Conservation (phyloP, 495 filamentous ascomycete species). For the Penicillium goetzii region DNA sequence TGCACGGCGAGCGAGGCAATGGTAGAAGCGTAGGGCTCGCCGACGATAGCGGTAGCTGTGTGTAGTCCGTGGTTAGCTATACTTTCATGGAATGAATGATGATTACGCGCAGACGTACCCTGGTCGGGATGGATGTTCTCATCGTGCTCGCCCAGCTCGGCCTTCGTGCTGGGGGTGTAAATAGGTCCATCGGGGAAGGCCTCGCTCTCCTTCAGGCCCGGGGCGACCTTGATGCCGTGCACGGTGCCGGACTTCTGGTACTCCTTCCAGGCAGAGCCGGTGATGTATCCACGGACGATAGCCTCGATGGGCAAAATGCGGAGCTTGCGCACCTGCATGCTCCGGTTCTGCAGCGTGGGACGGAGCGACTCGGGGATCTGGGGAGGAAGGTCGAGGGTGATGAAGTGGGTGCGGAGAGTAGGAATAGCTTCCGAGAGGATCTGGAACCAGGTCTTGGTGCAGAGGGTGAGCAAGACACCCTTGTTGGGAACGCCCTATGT, state of each 20-base stretch:
- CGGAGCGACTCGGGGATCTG: conserved; percentile 52
- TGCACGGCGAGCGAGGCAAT: conserved; percentile 73
- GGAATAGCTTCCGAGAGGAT: conserved; percentile 69
- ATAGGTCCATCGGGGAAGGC: conserved; percentile 71
- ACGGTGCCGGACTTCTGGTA: conserved; percentile 76
- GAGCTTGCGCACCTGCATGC: conserved; percentile 81
- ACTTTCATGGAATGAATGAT: not conserved
- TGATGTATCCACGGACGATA: conserved; percentile 92
- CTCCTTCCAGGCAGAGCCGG: conserved; percentile 88
- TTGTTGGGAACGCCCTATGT: conserved; percentile 77
- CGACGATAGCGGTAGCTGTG: conserved; percentile 68
- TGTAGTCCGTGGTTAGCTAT: conserved; percentile 18
- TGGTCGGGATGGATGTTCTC: conserved; percentile 84
- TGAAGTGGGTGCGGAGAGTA: conserved; percentile 72
- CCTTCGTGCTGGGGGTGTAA: conserved; percentile 92
- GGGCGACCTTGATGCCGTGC: conserved; percentile 70
- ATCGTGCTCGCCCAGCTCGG: conserved; percentile 79
- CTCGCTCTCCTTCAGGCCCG: conserved; percentile 72
- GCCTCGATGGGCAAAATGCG: conserved; percentile 88
- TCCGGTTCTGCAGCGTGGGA: conserved; percentile 63
- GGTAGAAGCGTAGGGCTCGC: conserved; percentile 69
- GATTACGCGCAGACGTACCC: conserved; percentile 39
- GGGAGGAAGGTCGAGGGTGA: conserved; percentile 68
- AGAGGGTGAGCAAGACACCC: conserved; percentile 80
- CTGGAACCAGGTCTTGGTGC: conserved; percentile 85